A percentile compares a stretch with the other conserved stretches of the same genome.
Evolutionary conservation across 805 yeast genomes (phyloP).

Genomic region (Candida verbasci): DNA sequence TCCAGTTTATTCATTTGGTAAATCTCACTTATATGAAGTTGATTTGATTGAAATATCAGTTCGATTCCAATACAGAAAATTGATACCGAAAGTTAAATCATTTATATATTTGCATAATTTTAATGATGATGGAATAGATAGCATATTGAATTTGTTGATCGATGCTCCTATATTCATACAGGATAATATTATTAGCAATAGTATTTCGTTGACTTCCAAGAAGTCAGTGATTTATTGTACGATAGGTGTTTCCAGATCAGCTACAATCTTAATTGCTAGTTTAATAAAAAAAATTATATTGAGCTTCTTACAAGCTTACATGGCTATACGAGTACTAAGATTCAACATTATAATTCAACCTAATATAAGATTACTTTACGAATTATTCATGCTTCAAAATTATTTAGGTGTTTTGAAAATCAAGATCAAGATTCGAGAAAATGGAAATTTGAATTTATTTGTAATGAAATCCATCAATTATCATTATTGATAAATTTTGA

Average conservation of each 20-base stretch:
- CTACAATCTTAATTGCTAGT: constrained; percentile 35
- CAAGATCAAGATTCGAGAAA: constrained; percentile 7
- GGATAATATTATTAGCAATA: constrained; percentile 16
- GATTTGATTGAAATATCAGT: constrained; percentile 7
- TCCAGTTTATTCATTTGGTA: constrained; percentile 18
- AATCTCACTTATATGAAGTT: constrained; percentile 17
- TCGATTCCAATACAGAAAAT: background rate
- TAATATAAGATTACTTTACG: constrained; percentile 34
- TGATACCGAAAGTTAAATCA: constrained; percentile 7
- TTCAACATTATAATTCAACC: constrained; percentile 42
- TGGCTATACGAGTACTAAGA: constrained; percentile 33
- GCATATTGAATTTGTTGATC: constrained; percentile 23
- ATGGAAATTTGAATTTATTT: constrained; percentile 26
- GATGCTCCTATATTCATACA: constrained; percentile 28
- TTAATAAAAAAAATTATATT: constrained; percentile 30
- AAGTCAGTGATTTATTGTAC: constrained; percentile 32
- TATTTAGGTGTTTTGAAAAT: constrained; percentile 13
- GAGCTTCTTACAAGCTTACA: constrained; percentile 30
- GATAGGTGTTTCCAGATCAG: constrained; percentile 42
- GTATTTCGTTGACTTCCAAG: constrained; percentile 1
- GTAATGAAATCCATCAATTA: constrained; percentile 25
- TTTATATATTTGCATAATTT: constrained; percentile 28
- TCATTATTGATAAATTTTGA: constrained; percentile 11
- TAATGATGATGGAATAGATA: constrained; percentile 37
- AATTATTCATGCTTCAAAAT: constrained; percentile 26